Evolutionary conservation across 1,139 yeast genomes (phyloP).

Genomic region (Saccharomyces pastorianus): DNA sequence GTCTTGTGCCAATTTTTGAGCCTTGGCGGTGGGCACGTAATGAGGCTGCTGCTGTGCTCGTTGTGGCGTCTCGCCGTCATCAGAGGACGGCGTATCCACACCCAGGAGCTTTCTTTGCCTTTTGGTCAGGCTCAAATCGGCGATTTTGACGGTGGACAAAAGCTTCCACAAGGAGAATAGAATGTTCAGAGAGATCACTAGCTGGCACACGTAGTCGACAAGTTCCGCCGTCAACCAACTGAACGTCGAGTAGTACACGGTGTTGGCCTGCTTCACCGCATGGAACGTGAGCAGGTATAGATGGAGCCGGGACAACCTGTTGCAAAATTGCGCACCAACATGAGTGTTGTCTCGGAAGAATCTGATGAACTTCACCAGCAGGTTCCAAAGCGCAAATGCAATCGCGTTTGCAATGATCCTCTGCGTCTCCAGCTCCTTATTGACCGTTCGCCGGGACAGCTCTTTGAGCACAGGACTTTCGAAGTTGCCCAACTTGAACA

Average conservation of each 20-base stretch:
- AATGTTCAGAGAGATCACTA: slow-evolving; percentile 35
- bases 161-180: slow-evolving; percentile 32
- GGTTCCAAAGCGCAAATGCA: slow-evolving; percentile 26
- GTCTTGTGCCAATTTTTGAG: background rate
- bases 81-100: slow-evolving; percentile 19
- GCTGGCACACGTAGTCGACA: slow-evolving; percentile 22
- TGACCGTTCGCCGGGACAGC: slow-evolving; percentile 31
- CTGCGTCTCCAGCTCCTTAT: slow-evolving; percentile 35
- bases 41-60: background rate
- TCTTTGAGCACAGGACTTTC: slow-evolving; percentile 33
- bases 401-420: slow-evolving; percentile 32
- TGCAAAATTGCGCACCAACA: slow-evolving; percentile 10
- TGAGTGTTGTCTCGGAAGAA: slow-evolving; percentile 21
- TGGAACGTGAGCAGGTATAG: background rate
- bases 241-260: background rate
- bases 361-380: slow-evolving; percentile 24
- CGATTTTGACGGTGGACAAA: slow-evolving; percentile 29
- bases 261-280: background rate
- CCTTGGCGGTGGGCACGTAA: background rate
- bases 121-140: slow-evolving; percentile 36
- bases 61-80: background rate
- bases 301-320: background rate
- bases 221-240: slow-evolving; percentile 7
- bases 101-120: slow-evolving; percentile 40
- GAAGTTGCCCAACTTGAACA: slow-evolving; percentile 16